Conservation (phyloP, 164 flowering plant genomes). For the grape (Vitis vinifera) region ASM3070453v1 NC_081823.1:7010001-7010500, state of each 20-base stretch:
- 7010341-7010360: background rate
- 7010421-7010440: background rate
- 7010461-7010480: background rate
- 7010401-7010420: background rate
- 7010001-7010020: background rate
- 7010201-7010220: background rate
- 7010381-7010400: background rate
- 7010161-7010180: background rate
- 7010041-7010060: background rate
- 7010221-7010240: background rate
- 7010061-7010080: background rate
- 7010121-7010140: too few species aligned
- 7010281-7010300: constrained; percentile 65
- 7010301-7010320: constrained; percentile 10
- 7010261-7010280: constrained; percentile 68
- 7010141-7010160: background rate
- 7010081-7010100: too few species aligned
- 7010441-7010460: background rate
- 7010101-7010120: too few species aligned
- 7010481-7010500: background rate
- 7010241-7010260: background rate
- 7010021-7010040: background rate
- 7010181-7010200: background rate
- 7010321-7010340: too few species aligned
- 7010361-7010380: background rate